Evolutionary conservation across 768 basidiomycete species (phyloP).

Genomic region (Mycena pura): DNA sequence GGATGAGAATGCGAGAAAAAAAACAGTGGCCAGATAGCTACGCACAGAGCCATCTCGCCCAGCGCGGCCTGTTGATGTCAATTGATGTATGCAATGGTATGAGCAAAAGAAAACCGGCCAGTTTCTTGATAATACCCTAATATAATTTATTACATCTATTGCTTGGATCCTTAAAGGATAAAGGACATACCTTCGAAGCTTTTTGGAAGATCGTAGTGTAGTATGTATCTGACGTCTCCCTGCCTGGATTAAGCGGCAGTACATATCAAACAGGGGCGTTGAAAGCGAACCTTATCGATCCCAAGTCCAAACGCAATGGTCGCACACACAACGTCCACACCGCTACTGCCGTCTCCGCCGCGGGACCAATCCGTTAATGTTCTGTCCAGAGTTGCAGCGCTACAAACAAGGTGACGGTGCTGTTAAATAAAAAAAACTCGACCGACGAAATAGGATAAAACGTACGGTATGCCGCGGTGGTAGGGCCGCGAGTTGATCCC

Average conservation of each 20-base stretch:
- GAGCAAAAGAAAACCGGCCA: constrained; percentile 47
- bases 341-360: constrained; percentile 57
- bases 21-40: constrained; percentile 5
- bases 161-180: neutral
- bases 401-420: constrained; percentile 34
- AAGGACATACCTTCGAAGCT: constrained; percentile 73
- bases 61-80: constrained; percentile 63
- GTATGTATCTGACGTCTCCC: constrained; percentile 60
- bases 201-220: constrained; percentile 84
- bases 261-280: neutral
- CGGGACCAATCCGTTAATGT: constrained; percentile 67
- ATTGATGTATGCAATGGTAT: neutral
- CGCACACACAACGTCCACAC: constrained; percentile 72
- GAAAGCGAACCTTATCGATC: constrained; percentile 67
- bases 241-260: neutral
- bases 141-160: constrained; percentile 5
- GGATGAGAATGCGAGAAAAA: neutral
- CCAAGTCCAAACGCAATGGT: constrained; percentile 89
- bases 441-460: neutral
- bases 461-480: constrained; percentile 72
- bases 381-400: constrained; percentile 57
- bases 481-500: constrained; percentile 76
- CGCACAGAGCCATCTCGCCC: constrained; percentile 78
- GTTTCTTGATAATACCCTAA: constrained; percentile 89
- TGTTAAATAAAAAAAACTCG: neutral